These are phyloP conservation scores for Amphicarpaea edgeworthii DNA, from an alignment of 306 rosid genomes.

Conservation along the genomic window DNA sequence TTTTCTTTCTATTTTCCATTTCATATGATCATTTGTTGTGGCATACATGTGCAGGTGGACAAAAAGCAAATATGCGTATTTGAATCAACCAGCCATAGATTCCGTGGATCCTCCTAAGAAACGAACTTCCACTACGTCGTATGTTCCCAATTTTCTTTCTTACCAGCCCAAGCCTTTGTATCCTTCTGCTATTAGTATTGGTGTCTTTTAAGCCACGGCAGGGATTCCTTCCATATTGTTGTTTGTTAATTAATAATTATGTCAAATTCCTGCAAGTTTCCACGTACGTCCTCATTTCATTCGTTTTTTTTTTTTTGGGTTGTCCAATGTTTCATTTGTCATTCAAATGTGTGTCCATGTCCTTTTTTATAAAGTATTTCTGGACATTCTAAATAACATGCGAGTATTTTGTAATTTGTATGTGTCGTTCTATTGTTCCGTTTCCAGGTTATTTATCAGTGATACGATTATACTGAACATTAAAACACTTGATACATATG, in stretches of 20 bases:
- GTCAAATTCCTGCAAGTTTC: neutral
- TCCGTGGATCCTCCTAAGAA: slow-evolving; percentile 64
- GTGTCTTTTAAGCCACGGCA: slow-evolving; percentile 63
- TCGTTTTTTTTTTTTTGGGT: neutral
- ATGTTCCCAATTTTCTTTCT: slow-evolving; percentile 58
- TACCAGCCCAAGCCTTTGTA: slow-evolving; percentile 60
- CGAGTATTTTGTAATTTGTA: neutral
- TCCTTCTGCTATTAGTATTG: slow-evolving; percentile 77
- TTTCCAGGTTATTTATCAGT: neutral
- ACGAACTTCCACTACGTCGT: slow-evolving; percentile 58
- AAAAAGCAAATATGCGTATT: slow-evolving; percentile 82
- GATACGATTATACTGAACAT: neutral
- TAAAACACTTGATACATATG: neutral
- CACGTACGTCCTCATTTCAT: slow-evolving; percentile 21
- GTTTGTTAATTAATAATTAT: slow-evolving; percentile 3
- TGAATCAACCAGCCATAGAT: slow-evolving; percentile 78
- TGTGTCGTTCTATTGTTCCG: neutral
- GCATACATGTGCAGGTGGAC: slow-evolving; percentile 77
- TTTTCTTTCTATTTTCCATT: neutral
- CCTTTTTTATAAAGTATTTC: slow-evolving; percentile 2
- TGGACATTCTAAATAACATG: slow-evolving; percentile 3
- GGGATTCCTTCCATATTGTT: slow-evolving; percentile 34
- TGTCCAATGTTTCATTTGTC: neutral
- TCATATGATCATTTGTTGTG: slow-evolving; percentile 1
- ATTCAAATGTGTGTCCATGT: slow-evolving; percentile 29